These are phyloP conservation scores for Pisolithus marmoratus DNA, from an alignment of 768 basidiomycete genomes.

Conservation along the genomic window DNA sequence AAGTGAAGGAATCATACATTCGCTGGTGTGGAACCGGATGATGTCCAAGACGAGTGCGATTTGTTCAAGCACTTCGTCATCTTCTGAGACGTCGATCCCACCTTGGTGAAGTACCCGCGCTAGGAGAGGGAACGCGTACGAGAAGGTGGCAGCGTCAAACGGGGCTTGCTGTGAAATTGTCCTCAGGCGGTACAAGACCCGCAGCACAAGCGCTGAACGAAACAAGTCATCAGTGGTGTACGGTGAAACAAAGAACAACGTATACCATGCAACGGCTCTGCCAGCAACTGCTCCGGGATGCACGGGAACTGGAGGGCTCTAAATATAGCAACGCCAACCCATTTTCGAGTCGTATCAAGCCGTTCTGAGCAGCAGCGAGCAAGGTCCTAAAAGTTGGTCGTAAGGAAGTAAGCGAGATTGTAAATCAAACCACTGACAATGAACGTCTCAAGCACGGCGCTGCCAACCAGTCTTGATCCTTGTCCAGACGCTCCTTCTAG, in stretches of 20 bases:
- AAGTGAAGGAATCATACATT: conserved; percentile 18
- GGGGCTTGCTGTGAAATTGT: conserved; percentile 75
- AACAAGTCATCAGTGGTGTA: not conserved
- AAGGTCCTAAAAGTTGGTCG: conserved; percentile 43
- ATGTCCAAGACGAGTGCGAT: conserved; percentile 55
- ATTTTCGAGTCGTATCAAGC: conserved; percentile 58
- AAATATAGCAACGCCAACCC: conserved; percentile 82
- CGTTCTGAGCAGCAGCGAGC: conserved; percentile 69
- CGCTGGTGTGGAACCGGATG: conserved; percentile 28
- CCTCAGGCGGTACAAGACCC: conserved; percentile 81
- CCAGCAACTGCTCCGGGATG: conserved; percentile 69
- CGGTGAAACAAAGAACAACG: not conserved
- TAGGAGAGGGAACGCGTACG: conserved; percentile 74
- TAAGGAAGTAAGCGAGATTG: not conserved
- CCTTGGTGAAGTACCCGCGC: conserved; percentile 62
- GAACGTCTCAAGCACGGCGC: conserved; percentile 67
- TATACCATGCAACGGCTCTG: conserved; percentile 58
- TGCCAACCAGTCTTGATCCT: conserved; percentile 53
- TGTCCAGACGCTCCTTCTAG: conserved; percentile 56
- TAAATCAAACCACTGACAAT: conserved; percentile 48
- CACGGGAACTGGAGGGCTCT: conserved; percentile 60
- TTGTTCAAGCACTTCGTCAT: conserved; percentile 76
- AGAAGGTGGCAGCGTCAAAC: conserved; percentile 82
- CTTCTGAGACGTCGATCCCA: conserved; percentile 46
- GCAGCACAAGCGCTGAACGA: conserved; percentile 62